A percentile compares a stretch with the other conserved stretches of the same genome.
These are phyloP conservation scores for Pseudozyma sp. DNA, from an alignment of 1,284 basidiomycete species.

Conservation along the genomic window DNA sequence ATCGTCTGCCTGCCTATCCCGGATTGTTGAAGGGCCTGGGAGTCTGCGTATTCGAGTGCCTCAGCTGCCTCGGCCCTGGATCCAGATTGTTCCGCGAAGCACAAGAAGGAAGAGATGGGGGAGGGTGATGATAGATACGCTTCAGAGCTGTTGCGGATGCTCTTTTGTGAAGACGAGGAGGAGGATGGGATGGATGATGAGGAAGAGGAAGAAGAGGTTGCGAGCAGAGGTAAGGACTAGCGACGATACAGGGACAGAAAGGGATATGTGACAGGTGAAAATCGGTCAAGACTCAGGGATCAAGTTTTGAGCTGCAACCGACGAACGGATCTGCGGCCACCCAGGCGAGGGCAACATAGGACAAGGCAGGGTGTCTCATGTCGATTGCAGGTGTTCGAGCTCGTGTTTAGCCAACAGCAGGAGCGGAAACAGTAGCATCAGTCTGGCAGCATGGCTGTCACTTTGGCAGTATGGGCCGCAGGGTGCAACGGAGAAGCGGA, in stretches of 20 bases:
- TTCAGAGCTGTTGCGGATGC: constrained; percentile 21
- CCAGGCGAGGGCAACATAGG: not conserved
- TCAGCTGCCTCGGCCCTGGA: not conserved
- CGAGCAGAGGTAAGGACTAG: not conserved
- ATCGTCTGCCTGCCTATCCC: not conserved
- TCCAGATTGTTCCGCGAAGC: not conserved
- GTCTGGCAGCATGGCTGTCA: not conserved
- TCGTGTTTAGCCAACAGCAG: not conserved
- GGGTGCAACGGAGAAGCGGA: not conserved
- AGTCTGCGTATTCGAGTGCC: not conserved
- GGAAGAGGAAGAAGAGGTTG: constrained; percentile 1
- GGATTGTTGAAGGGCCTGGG: not conserved
- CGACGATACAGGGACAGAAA: not conserved
- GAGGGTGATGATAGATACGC: constrained; percentile 3
- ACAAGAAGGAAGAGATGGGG: not conserved
- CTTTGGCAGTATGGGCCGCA: not conserved
- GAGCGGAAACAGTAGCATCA: not conserved
- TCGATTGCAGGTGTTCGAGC: not conserved
- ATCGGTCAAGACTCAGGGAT: not conserved
- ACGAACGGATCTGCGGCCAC: constrained; percentile 2
- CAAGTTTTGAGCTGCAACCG: constrained; percentile 1
- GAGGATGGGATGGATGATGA: constrained; percentile 7
- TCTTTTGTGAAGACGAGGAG: constrained; percentile 22
- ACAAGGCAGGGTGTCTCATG: not conserved
- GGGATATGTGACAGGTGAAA: not conserved